Percentiles rank a stretch among this genome's conserved stretches.
Evolutionary conservation across 148 eudicot species (phyloP).

Genomic region (Dianthus caryophyllus): DNA sequence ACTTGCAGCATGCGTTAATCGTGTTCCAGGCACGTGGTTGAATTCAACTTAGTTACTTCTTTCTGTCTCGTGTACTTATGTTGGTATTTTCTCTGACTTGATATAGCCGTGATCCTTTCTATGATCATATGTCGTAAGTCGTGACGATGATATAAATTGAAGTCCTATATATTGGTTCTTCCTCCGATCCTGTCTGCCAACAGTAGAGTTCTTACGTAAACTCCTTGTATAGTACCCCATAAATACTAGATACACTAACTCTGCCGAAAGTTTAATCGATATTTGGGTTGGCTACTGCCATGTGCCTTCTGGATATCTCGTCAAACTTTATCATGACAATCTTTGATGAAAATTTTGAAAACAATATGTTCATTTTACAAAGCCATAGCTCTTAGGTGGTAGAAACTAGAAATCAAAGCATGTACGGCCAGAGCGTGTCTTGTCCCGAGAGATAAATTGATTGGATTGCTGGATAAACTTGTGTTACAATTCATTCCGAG

Average conservation of each 20-base stretch:
- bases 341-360: background rate
- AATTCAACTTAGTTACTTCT: background rate
- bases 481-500: background rate
- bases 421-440: background rate
- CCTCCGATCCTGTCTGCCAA: background rate
- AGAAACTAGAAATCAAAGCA: background rate
- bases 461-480: background rate
- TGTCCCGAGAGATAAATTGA: background rate
- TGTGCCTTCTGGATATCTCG: background rate
- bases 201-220: background rate
- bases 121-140: background rate
- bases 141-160: background rate
- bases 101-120: background rate
- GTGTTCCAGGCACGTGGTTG: conserved; percentile 72
- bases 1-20: conserved; percentile 95
- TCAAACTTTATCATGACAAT: background rate
- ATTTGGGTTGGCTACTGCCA: background rate
- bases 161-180: background rate
- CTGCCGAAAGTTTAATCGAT: background rate
- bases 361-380: background rate
- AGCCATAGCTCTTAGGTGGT: background rate
- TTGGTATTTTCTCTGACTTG: background rate
- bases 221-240: background rate
- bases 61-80: background rate
- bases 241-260: background rate